phyloP scores from a whole-genome alignment of 345 rosid genomes.

The Excoecaria cochinchinensis region DNA sequence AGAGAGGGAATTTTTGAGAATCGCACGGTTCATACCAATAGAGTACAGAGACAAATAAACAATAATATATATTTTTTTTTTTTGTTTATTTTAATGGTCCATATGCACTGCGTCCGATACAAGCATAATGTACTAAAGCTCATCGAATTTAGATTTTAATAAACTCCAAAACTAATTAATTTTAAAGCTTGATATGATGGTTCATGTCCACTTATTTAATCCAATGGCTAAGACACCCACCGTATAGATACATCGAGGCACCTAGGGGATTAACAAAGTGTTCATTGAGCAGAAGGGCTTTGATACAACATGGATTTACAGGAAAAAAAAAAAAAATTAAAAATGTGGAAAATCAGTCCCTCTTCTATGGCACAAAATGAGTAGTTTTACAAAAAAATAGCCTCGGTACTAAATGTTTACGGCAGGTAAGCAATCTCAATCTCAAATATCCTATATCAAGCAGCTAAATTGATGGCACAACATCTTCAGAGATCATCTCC shows the following conservation, averaged over 20 bases:
- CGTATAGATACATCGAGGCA: too few relatives aligned
- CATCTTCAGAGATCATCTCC: constrained; percentile 8
- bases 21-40: neutral
- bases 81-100: too few relatives aligned
- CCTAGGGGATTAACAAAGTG: neutral
- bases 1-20: neutral
- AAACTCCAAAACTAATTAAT: too few relatives aligned
- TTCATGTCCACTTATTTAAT: too few relatives aligned
- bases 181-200: too few relatives aligned
- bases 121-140: too few relatives aligned
- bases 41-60: too few relatives aligned
- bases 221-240: too few relatives aligned
- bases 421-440: constrained; percentile 13
- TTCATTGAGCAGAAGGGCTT: neutral
- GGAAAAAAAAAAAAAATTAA: neutral
- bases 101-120: too few relatives aligned
- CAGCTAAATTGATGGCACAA: neutral
- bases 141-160: too few relatives aligned
- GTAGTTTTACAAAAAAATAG: constrained; percentile 9
- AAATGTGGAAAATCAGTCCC: neutral
- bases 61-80: too few relatives aligned
- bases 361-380: constrained; percentile 8
- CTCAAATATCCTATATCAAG: neutral
- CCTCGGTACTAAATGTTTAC: neutral
- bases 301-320: neutral